Evolutionary conservation across 306 rosid species (phyloP).

Genomic region (Castanea sativa): DNA sequence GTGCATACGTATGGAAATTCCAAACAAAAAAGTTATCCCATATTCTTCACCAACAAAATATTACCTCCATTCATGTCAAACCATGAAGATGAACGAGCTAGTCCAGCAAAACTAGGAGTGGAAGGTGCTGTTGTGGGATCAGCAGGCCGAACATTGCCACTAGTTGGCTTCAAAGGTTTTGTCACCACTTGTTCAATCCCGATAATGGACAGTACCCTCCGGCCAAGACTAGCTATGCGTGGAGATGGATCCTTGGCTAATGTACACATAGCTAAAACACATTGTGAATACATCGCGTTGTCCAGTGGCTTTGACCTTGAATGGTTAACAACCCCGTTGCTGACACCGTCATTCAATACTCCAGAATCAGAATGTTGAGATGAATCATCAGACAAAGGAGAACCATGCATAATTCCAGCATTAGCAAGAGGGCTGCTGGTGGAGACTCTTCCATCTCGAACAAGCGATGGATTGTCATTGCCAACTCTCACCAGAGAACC

Average conservation of each 20-base stretch:
- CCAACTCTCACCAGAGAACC: slow-evolving; percentile 81
- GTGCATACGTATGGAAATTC: not conserved
- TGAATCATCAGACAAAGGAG: slow-evolving; percentile 88
- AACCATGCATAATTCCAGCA: slow-evolving; percentile 89
- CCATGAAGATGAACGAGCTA: slow-evolving; percentile 95
- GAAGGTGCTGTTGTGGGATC: slow-evolving; percentile 45
- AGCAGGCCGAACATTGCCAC: slow-evolving; percentile 38
- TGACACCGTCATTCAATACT: slow-evolving; percentile 71
- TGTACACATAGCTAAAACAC: slow-evolving; percentile 85
- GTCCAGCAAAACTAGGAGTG: slow-evolving; percentile 55
- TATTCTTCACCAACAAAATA: slow-evolving; percentile 8
- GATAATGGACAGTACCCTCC: slow-evolving; percentile 80
- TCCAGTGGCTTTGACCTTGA: slow-evolving; percentile 65
- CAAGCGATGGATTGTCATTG: slow-evolving; percentile 54
- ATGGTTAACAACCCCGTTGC: slow-evolving; percentile 76
- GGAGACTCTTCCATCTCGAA: slow-evolving; percentile 77
- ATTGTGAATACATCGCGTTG: slow-evolving; percentile 67
- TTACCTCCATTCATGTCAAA: slow-evolving; percentile 96
- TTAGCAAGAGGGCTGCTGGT: slow-evolving; percentile 85
- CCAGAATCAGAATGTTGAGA: slow-evolving; percentile 98
- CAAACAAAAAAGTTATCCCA: not conserved
- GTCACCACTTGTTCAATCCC: slow-evolving; percentile 95
- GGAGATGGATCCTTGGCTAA: slow-evolving; percentile 98
- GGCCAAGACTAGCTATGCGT: slow-evolving; percentile 87
- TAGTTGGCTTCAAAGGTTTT: slow-evolving; percentile 55